Conservation (phyloP, 2,329 filamentous ascomycete species). For the Aureobasidium sp. region DNA sequence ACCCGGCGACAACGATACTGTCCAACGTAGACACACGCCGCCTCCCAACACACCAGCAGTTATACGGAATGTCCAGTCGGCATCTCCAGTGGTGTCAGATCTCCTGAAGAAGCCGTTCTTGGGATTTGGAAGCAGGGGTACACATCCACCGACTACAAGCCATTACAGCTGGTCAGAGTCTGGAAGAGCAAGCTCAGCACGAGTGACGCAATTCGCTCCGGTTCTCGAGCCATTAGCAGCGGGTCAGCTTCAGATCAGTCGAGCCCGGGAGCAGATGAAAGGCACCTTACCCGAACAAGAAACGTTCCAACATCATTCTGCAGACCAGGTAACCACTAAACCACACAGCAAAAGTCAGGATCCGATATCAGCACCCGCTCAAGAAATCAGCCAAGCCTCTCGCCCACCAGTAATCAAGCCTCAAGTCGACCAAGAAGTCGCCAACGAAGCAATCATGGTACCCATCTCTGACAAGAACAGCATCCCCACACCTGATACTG, state of each 20-base stretch:
- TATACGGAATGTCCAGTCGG: not conserved
- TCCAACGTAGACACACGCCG: not conserved
- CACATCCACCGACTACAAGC: slow-evolving; percentile 20
- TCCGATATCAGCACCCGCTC: not conserved
- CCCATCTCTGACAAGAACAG: not conserved
- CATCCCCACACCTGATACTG: not conserved
- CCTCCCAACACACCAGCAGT: not conserved
- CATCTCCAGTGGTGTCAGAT: slow-evolving; percentile 22
- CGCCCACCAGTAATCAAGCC: not conserved
- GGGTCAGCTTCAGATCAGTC: not conserved
- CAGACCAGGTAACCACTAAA: not conserved
- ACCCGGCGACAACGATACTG: slow-evolving; percentile 17
- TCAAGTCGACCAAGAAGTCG: too few species aligned
- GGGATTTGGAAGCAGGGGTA: slow-evolving; percentile 31
- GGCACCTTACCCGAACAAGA: not conserved
- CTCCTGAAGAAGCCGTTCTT: slow-evolving; percentile 30
- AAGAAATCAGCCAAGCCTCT: not conserved
- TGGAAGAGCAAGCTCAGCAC: not conserved
- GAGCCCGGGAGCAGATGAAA: not conserved
- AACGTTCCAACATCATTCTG: not conserved
- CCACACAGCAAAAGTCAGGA: not conserved
- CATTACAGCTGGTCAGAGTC: slow-evolving; percentile 17
- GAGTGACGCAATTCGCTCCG: not conserved
- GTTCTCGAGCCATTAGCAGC: not conserved
- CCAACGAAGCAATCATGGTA: too few species aligned